Evolutionary conservation across 2,329 filamentous ascomycete genomes (phyloP).

Genomic region (Cladosporium sp.): DNA sequence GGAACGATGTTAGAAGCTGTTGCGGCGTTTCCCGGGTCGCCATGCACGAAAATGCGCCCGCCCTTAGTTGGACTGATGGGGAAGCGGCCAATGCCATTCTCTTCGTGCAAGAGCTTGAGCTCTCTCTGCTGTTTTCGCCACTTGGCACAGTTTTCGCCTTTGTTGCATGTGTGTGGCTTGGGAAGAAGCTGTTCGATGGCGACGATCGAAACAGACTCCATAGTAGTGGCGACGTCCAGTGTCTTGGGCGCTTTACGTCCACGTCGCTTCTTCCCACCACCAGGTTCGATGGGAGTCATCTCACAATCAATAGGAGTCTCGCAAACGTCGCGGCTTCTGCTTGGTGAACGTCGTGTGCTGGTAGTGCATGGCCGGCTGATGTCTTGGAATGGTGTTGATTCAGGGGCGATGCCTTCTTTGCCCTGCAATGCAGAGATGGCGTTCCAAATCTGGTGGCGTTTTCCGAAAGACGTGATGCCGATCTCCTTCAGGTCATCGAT

Average conservation of each 20-base stretch:
- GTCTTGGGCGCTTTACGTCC: conserved; percentile 43
- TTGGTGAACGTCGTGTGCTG: conserved; percentile 28
- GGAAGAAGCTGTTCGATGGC: conserved; percentile 87
- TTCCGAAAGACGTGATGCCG: conserved; percentile 77
- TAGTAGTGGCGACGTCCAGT: conserved; percentile 71
- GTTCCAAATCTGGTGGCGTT: conserved; percentile 76
- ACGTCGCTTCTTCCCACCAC: conserved; percentile 39
- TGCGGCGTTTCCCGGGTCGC: conserved; percentile 74
- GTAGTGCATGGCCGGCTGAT: conserved; percentile 47
- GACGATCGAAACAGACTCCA: conserved; percentile 86
- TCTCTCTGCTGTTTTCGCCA: conserved; percentile 78
- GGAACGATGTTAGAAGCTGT: conserved; percentile 58
- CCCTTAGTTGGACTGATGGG: conserved; percentile 64
- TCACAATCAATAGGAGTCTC: conserved; percentile 30
- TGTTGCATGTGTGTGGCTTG: conserved; percentile 79
- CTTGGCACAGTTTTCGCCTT: conserved; percentile 82
- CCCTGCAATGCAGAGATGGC: conserved; percentile 69
- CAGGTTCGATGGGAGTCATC: conserved; percentile 37
- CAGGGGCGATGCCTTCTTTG: conserved; percentile 44
- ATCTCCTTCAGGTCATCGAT: conserved; percentile 84
- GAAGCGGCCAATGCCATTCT: conserved; percentile 55
- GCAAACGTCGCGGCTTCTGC: conserved; percentile 24
- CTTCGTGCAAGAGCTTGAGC: conserved; percentile 71
- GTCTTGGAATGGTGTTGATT: conserved; percentile 51
- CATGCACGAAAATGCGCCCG: conserved; percentile 73